These are phyloP conservation scores for Rachicladosporium sp. DNA, from an alignment of 2,329 filamentous ascomycete genomes.

Conservation along the genomic window DNA sequence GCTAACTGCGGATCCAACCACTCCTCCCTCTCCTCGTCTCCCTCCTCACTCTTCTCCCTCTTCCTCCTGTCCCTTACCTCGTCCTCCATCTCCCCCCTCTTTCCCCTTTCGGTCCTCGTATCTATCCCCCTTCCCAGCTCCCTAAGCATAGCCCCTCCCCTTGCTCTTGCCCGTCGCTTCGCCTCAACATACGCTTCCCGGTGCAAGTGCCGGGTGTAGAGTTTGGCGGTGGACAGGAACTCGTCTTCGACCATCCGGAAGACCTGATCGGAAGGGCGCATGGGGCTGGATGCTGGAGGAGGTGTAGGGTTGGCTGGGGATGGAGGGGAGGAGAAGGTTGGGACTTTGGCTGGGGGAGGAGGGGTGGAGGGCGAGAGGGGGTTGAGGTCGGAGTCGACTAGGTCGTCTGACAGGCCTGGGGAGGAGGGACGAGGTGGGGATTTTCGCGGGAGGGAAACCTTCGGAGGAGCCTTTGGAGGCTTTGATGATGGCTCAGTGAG, in stretches of 20 bases:
- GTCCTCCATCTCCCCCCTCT: slow-evolving; percentile 8
- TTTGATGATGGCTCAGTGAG: slow-evolving; percentile 11
- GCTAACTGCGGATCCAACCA: too few relatives aligned
- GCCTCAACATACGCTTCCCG: slow-evolving; percentile 63
- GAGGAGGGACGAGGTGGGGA: slow-evolving; percentile 5
- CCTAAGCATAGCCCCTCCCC: slow-evolving; percentile 38
- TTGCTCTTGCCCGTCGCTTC: slow-evolving; percentile 43
- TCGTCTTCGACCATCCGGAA: slow-evolving; percentile 82
- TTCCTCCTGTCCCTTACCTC: slow-evolving; percentile 20
- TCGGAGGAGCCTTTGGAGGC: slow-evolving; percentile 5
- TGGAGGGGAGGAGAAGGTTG: slow-evolving; percentile 32
- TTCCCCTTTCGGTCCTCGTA: slow-evolving; percentile 14
- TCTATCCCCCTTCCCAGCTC: slow-evolving; percentile 32
- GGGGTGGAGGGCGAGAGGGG: slow-evolving; percentile 9
- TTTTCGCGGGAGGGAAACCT: slow-evolving; percentile 8
- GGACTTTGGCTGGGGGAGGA: slow-evolving; percentile 1
- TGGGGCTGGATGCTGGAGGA: slow-evolving; percentile 33
- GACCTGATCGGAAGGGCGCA: slow-evolving; percentile 57
- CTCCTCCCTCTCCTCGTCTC: neutral
- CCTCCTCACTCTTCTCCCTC: too few relatives aligned
- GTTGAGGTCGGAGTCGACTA: slow-evolving; percentile 21
- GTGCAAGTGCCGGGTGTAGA: slow-evolving; percentile 64
- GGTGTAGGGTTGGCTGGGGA: slow-evolving; percentile 1
- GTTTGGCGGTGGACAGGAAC: slow-evolving; percentile 52
- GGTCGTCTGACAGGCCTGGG: slow-evolving; percentile 3